A percentile compares a stretch with the other conserved stretches of the same genome.
Evolutionary conservation across 169 alveolate genomes (phyloP).

Genomic region (Plasmodium cynomolgi): DNA sequence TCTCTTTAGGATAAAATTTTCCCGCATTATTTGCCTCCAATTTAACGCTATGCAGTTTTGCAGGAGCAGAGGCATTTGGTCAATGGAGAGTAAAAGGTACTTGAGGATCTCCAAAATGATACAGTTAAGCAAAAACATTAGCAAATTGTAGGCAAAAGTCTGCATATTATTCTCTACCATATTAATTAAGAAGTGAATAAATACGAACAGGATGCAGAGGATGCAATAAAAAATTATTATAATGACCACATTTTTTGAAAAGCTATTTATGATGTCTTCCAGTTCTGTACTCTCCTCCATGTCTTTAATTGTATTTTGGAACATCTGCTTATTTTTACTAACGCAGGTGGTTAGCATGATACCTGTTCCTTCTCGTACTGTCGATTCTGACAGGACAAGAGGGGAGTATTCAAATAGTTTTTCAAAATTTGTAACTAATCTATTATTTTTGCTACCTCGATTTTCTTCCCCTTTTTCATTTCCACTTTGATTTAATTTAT

Average conservation of each 20-base stretch:
- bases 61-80: constrained; percentile 54
- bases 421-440: background rate
- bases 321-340: constrained; percentile 70
- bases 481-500: background rate
- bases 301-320: constrained; percentile 26
- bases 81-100: constrained; percentile 36
- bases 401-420: constrained; percentile 37
- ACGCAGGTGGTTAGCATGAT: constrained; percentile 61
- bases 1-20: constrained; percentile 36
- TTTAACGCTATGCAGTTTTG: constrained; percentile 62
- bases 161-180: constrained; percentile 66
- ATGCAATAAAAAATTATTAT: constrained; percentile 43
- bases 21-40: constrained; percentile 30
- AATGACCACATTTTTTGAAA: constrained; percentile 48
- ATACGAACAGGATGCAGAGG: constrained; percentile 54
- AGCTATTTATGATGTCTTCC: constrained; percentile 37
- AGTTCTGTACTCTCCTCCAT: constrained; percentile 24
- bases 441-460: background rate
- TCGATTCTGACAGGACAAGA: constrained; percentile 26
- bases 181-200: constrained; percentile 40
- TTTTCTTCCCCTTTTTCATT: background rate
- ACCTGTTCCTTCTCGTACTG: constrained; percentile 25
- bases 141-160: constrained; percentile 28
- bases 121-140: constrained; percentile 51
- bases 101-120: constrained; percentile 37